Base-by-base conservation (phyloP, 768 basidiomycete genomes). In the Cyathus striatus region DNA sequence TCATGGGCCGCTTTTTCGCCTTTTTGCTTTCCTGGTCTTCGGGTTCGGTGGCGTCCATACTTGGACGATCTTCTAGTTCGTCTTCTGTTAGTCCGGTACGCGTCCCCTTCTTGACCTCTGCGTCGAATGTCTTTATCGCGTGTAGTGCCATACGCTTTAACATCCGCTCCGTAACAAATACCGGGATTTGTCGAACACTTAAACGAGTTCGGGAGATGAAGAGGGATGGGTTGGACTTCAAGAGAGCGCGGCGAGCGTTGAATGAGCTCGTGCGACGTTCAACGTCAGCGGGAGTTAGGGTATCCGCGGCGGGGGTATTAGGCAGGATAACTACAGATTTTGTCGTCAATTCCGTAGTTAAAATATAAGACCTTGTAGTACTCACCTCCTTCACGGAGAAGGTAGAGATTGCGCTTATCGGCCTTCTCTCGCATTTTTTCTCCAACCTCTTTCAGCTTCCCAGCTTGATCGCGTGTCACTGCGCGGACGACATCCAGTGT, bases 181-280 rank as follows among this genome's bases (percentile, higher is more conserved):
- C 67, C 0, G 96, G 96, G 18, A 99, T 76, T 54, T 96, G 91
- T 3, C 96, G 90, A 47, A 99, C 78, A 45, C 90, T 92, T 32
- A 99, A 80, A 47, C 96, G 91, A 0, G 91, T 97, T 56, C 83
- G 86, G 21, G 94, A 97, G 54, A 99, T 86, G 67, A 86, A 99
- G 4, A 99, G 72, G 0, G 90, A 88, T 0, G 96, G 95, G 61
- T 98, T 98, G 10, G 85, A 84, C 46, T 87, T 86, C 30, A 99
- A 78, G 23, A 97, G 75, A 0, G 79, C 67, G 32, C 86, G 75
- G 12, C 96, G 87, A 0, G 90, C 82, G 52, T 86, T 90, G 73
- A 86, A 96, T 0, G 94, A 90, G 26, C 70, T 68, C 12, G 86
- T 80, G 13, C 96, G 88, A 40, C 86, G 84, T 61, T 95, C 90